A percentile compares a stretch with the other conserved stretches of the same genome.
Conservation (phyloP, 352 stramenopile species). For the Phytophthora melonis region DNA sequence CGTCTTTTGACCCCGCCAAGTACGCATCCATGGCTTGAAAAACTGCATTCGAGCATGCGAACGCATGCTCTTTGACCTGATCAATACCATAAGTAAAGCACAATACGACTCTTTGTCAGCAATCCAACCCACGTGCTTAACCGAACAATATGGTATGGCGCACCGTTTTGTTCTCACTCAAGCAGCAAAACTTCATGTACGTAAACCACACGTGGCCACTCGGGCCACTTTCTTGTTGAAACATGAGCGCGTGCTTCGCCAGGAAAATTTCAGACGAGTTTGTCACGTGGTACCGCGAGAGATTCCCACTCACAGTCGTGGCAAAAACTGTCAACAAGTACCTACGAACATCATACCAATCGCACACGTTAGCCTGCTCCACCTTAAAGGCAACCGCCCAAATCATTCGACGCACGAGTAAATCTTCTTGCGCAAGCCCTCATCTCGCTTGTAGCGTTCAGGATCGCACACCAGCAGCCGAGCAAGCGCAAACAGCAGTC, state of each 20-base stretch:
- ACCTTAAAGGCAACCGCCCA: neutral
- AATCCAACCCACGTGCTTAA: neutral
- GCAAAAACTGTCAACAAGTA: slow-evolving; percentile 70
- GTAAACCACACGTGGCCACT: slow-evolving; percentile 66
- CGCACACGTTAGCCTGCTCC: slow-evolving; percentile 5
- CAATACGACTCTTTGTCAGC: neutral
- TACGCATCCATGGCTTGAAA: slow-evolving; percentile 55
- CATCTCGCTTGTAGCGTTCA: slow-evolving; percentile 53
- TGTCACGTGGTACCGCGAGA: slow-evolving; percentile 76
- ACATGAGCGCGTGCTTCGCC: slow-evolving; percentile 47
- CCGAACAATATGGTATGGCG: slow-evolving; percentile 2
- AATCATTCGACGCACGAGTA: slow-evolving; percentile 60
- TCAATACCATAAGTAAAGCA: neutral
- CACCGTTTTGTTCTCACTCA: slow-evolving; percentile 80
- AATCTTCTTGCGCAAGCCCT: slow-evolving; percentile 58
- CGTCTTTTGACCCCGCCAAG: slow-evolving; percentile 51
- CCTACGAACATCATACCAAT: slow-evolving; percentile 27
- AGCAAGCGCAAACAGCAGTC: slow-evolving; percentile 68
- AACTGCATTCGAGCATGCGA: slow-evolving; percentile 53
- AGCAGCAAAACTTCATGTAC: slow-evolving; percentile 77
- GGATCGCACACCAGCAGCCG: slow-evolving; percentile 62
- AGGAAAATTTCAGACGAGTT: slow-evolving; percentile 70
- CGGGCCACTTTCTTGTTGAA: slow-evolving; percentile 63
- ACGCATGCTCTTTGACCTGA: slow-evolving; percentile 79
- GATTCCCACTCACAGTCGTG: slow-evolving; percentile 65